Percentiles rank a stretch among this genome's conserved stretches.
phyloP scores from a whole-genome alignment of 73 alveolate genomes.

The Symbiodinium pilosum region DNA sequence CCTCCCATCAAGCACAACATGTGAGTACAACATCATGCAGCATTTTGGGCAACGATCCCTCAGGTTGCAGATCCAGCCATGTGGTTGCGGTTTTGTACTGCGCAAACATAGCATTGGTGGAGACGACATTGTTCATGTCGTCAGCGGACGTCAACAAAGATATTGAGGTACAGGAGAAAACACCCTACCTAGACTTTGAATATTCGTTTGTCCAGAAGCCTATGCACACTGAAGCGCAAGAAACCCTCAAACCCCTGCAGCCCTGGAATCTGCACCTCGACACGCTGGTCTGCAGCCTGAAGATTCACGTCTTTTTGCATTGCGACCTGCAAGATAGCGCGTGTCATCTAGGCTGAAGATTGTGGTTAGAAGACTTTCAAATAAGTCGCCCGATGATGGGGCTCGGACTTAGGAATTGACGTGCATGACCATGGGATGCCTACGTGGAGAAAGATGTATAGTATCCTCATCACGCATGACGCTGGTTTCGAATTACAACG shows the following conservation, averaged over 20 bases:
- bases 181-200: not conserved
- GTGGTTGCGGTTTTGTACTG: not conserved
- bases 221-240: too few species aligned
- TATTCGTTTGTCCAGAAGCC: too few species aligned
- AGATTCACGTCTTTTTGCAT: not conserved
- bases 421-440: too few species aligned
- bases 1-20: not conserved
- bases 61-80: not conserved
- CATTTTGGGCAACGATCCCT: not conserved
- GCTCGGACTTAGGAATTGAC: too few species aligned
- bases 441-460: too few species aligned
- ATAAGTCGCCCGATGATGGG: too few species aligned
- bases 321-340: not conserved
- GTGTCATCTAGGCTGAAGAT: too few species aligned
- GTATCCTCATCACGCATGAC: too few species aligned
- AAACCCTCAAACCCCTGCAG: too few species aligned
- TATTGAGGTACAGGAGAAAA: not conserved
- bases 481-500: too few species aligned
- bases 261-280: too few species aligned
- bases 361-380: too few species aligned
- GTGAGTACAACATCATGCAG: not conserved
- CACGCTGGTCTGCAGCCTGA: not conserved
- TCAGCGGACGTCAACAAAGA: not conserved
- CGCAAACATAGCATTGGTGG: not conserved
- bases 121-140: not conserved